A percentile compares a stretch with the other conserved stretches of the same genome.
Conservation (phyloP, 331 rosid genomes). For the Phaseolus coccineus region DNA sequence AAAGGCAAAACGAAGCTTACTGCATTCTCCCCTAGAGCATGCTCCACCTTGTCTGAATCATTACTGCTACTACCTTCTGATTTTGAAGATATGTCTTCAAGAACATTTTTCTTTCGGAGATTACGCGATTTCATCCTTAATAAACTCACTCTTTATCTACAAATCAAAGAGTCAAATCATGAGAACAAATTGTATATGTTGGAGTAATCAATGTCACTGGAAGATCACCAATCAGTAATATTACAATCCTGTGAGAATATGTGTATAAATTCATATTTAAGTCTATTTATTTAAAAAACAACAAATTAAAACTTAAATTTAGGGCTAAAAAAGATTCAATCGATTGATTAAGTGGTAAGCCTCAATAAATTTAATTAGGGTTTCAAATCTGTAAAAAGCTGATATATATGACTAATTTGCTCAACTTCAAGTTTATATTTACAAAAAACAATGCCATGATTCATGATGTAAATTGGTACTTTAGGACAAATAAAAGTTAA, state of each 20-base stretch:
- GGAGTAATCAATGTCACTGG: background rate
- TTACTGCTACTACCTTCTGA: background rate
- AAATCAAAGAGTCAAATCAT: background rate
- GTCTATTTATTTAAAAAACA: background rate
- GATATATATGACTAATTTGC: no score
- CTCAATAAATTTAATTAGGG: no score
- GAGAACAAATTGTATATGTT: background rate
- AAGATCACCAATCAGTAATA: no score
- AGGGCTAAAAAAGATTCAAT: background rate
- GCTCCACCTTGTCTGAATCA: background rate
- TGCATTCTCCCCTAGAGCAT: background rate
- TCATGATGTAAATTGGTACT: no score
- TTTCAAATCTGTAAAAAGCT: no score
- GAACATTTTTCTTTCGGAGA: no score
- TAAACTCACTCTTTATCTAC: background rate
- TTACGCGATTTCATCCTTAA: conserved; percentile 16
- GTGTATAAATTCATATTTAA: background rate
- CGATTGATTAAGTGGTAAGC: no score
- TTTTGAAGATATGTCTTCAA: background rate
- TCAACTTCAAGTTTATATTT: no score
- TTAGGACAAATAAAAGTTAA: no score
- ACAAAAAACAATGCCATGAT: no score
- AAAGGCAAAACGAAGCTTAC: background rate
- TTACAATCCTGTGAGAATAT: background rate
- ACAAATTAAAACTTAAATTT: background rate